Conservation (phyloP, 2,329 filamentous ascomycete genomes). For the Ceratocystis destructans region DNA sequence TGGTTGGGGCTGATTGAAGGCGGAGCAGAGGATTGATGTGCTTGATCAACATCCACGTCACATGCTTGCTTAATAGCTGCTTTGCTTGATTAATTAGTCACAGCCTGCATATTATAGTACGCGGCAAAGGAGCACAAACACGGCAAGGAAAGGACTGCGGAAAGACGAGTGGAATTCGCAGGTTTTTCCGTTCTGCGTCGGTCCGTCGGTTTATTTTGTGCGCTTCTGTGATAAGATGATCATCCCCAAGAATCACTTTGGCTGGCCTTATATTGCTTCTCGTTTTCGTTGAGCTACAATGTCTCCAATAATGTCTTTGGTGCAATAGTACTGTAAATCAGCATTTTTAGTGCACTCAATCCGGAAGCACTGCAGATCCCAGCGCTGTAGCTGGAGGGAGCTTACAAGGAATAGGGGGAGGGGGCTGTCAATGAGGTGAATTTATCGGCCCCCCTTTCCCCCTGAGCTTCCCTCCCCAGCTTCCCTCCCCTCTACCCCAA, state of each 20-base stretch:
- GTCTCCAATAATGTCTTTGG: background rate
- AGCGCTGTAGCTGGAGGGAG: background rate
- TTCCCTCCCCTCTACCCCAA: background rate
- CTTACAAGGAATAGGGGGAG: background rate
- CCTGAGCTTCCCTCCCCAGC: background rate
- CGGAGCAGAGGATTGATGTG: too few species aligned
- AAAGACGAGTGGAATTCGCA: too few species aligned
- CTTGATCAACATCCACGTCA: too few species aligned
- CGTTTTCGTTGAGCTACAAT: background rate
- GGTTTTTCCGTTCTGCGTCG: too few species aligned
- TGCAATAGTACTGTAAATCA: background rate
- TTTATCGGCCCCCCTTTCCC: background rate
- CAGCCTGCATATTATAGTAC: too few species aligned
- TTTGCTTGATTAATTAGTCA: too few species aligned
- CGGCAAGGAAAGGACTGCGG: too few species aligned
- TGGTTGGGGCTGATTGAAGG: too few species aligned
- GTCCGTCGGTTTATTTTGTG: too few species aligned
- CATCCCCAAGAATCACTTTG: background rate
- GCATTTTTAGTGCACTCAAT: background rate
- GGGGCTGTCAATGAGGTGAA: background rate
- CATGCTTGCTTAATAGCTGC: too few species aligned
- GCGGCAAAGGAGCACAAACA: too few species aligned
- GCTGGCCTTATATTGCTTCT: background rate
- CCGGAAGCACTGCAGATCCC: background rate
- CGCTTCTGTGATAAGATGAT: too few species aligned